Evolutionary conservation across 1,284 basidiomycete species (phyloP).

Genomic region (Cutaneotrichosporon daszewskae): DNA sequence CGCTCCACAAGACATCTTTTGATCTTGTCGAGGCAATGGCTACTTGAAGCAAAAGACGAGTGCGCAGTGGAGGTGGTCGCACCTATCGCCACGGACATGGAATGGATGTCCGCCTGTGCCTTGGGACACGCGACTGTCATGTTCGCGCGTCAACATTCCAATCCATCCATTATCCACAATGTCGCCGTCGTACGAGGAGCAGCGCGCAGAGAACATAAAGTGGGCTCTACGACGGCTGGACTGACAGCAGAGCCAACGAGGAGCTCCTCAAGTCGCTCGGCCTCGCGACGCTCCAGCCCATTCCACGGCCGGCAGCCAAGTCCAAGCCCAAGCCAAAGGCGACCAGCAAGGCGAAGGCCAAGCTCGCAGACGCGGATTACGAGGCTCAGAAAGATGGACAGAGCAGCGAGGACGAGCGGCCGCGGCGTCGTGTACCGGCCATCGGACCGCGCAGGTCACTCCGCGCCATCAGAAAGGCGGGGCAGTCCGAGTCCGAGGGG

Average conservation of each 20-base stretch:
- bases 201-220: conserved; percentile 30
- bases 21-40: too few relatives aligned
- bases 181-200: conserved; percentile 17
- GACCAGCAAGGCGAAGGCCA: conserved; percentile 6
- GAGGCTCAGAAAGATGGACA: too few relatives aligned
- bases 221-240: not conserved
- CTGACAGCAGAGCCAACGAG: conserved; percentile 25
- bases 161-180: too few relatives aligned
- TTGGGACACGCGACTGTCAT: too few relatives aligned
- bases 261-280: conserved; percentile 32
- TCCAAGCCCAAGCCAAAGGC: conserved; percentile 6
- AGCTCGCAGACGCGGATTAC: conserved; percentile 4
- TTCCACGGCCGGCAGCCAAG: conserved; percentile 2
- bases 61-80: too few relatives aligned
- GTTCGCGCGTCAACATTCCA: too few relatives aligned
- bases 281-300: conserved; percentile 10
- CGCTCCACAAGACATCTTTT: too few relatives aligned
- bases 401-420: conserved; percentile 1
- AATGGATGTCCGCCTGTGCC: too few relatives aligned
- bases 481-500: not conserved
- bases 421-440: not conserved
- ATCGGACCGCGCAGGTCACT: too few relatives aligned
- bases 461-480: too few relatives aligned
- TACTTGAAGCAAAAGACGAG: too few relatives aligned
- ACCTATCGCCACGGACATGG: too few relatives aligned